These are phyloP conservation scores for Kodamaea leandrae DNA, from an alignment of 805 yeast genomes.

Conservation along the genomic window DNA sequence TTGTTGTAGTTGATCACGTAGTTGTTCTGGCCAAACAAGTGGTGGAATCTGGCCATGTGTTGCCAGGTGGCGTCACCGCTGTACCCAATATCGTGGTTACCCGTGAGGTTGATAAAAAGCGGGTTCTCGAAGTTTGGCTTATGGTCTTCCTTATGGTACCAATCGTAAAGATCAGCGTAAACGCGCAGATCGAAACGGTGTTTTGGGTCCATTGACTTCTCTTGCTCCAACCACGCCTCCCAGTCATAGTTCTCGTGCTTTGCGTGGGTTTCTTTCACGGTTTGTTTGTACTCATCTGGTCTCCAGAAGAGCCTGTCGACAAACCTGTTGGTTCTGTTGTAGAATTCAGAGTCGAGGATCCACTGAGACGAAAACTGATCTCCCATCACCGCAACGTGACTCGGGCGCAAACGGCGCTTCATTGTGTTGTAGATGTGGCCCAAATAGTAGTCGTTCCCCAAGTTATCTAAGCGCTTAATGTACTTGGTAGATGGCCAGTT, in stretches of 20 bases:
- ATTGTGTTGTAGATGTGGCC: conserved; percentile 78
- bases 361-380: conserved; percentile 93
- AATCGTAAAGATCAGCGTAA: conserved; percentile 61
- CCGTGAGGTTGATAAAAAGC: conserved; percentile 78
- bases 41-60: conserved; percentile 76
- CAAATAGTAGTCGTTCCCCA: conserved; percentile 84
- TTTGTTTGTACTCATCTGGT: conserved; percentile 48
- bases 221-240: conserved; percentile 45
- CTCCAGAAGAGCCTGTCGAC: conserved; percentile 67
- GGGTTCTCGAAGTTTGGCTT: conserved; percentile 51
- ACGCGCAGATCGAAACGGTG: conserved; percentile 35
- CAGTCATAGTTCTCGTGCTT: conserved; percentile 58
- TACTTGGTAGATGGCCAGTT: conserved; percentile 69
- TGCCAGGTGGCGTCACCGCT: conserved; percentile 92
- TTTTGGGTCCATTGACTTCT: conserved; percentile 33
- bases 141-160: conserved; percentile 45
- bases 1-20: conserved; percentile 70
- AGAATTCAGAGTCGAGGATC: conserved; percentile 86
- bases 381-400: conserved; percentile 86
- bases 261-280: conserved; percentile 46
- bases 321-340: conserved; percentile 71
- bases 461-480: conserved; percentile 74
- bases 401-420: conserved; percentile 63
- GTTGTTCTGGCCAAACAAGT: conserved; percentile 80
- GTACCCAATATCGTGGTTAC: conserved; percentile 96